Evolutionary conservation across 805 yeast genomes (phyloP), one percentile per base, ranked within the genome.

Genomic region (Blastobotrys terrestris): DNA sequence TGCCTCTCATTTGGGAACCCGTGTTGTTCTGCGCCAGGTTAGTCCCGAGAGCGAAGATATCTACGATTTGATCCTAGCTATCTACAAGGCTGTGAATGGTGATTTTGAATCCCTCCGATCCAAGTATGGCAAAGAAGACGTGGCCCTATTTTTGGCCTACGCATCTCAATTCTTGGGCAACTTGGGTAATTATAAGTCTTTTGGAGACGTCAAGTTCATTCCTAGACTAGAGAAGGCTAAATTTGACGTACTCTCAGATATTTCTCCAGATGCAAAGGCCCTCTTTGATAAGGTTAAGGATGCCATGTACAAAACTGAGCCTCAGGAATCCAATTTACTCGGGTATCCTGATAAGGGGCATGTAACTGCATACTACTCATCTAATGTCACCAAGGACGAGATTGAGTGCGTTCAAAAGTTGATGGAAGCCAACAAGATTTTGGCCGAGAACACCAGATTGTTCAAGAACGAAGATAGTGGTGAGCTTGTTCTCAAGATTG

Each of bases 181-280:
- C 66, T 69, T 88, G 80, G 66, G 85, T 83, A 31, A 84, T 89
- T 42, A 92, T 86, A 71, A 89, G 70, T 84, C 94, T 0, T 89
- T 89, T 67, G 97, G 97, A 59, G 96, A 89, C 70, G 80, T 80
- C 60, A 89, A 89, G 68, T 89, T 89, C 63, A 76, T 89, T 57
- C 97, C 97, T 42, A 71, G 80, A 49, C 62, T 87, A 41, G 53
- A 75, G 0, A 63, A 59, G 31, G 77, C 67, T 0, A 74, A 75
- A 4, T 82, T 88, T 59, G 77, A 71, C 53, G 58, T 69, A 20
- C 70, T 86, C 31, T 74, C 78, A n/a, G 56, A 73, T 1, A 65
- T 78, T 18, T 72, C 72, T 44, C 70, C 72, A 54, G 65, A 66
- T 20, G 54, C 67, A 1, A 60, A 67, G 35, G 63, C 63, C 4